phyloP scores from a whole-genome alignment of 2,329 filamentous ascomycete genomes.

The Colletotrichum sp. region DNA sequence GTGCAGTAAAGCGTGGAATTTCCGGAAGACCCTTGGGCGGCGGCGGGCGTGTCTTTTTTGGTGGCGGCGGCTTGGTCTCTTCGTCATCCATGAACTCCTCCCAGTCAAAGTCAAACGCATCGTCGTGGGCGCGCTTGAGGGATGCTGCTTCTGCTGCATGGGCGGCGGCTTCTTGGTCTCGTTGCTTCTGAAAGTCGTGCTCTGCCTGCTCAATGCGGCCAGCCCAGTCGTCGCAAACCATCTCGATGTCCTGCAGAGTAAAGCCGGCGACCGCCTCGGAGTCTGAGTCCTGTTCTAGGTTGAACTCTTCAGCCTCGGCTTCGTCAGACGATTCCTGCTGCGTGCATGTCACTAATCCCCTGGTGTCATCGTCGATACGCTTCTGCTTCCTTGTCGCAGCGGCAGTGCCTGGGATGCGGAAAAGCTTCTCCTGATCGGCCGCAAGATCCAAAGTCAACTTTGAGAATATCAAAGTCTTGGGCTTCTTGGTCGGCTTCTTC shows the following conservation, averaged over 20 bases:
- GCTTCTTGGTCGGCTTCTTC: constrained; percentile 79
- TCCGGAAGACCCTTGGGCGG: constrained; percentile 64
- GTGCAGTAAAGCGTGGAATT: constrained; percentile 65
- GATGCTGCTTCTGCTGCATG: constrained; percentile 24
- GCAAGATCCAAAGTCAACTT: constrained; percentile 90
- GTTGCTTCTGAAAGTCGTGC: constrained; percentile 34
- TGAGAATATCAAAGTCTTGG: constrained; percentile 82
- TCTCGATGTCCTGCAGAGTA: constrained; percentile 79
- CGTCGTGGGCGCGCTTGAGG: constrained; percentile 22
- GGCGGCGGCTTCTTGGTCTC: constrained; percentile 31
- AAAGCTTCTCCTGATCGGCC: constrained; percentile 84
- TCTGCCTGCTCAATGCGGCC: constrained; percentile 60
- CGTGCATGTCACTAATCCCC: constrained; percentile 51
- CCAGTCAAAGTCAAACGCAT: constrained; percentile 61
- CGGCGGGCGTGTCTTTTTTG: constrained; percentile 72
- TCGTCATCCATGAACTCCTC: constrained; percentile 63
- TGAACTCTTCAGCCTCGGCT: constrained; percentile 45
- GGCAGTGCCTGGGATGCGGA: constrained; percentile 73
- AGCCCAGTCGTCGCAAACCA: constrained; percentile 89
- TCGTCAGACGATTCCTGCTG: constrained; percentile 47
- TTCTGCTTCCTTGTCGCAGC: constrained; percentile 59
- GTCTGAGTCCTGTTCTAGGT: constrained; percentile 57
- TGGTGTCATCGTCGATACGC: constrained; percentile 55
- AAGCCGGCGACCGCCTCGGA: constrained; percentile 75
- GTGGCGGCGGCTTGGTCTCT: constrained; percentile 48